A percentile compares a stretch with the other conserved stretches of the same genome.
These are phyloP conservation scores for Colletotrichum abscissum DNA, from an alignment of 2,329 filamentous ascomycete genomes.

Conservation along the genomic window DNA sequence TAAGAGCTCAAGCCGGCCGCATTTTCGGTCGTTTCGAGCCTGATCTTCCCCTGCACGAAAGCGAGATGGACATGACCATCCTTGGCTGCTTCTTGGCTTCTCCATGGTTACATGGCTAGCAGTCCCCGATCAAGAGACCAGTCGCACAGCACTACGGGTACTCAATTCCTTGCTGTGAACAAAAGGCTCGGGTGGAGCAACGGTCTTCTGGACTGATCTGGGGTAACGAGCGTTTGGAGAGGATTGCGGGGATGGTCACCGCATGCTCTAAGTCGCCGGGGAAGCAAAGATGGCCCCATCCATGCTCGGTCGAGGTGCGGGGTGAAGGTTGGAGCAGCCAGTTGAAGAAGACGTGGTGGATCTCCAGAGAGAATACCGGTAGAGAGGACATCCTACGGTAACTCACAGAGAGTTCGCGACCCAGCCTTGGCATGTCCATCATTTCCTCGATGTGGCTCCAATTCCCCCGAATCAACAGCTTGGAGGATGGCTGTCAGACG, in stretches of 20 bases:
- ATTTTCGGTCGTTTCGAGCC: slow-evolving; percentile 31
- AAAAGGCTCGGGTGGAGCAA: not conserved
- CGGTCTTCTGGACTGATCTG: not conserved
- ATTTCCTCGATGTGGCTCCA: not conserved
- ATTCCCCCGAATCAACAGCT: not conserved
- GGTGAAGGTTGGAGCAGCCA: slow-evolving; percentile 28
- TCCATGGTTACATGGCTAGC: not conserved
- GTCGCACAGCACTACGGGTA: no score
- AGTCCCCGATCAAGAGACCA: not conserved
- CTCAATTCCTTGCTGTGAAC: not conserved
- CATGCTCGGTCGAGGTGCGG: slow-evolving; percentile 17
- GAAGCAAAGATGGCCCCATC: slow-evolving; percentile 5
- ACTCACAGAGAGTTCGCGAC: not conserved
- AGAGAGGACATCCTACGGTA: not conserved
- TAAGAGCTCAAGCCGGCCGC: slow-evolving; percentile 14
- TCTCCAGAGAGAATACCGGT: not conserved
- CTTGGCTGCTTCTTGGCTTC: slow-evolving; percentile 12
- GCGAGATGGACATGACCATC: not conserved
- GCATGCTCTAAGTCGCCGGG: slow-evolving; percentile 8
- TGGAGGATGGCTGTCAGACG: not conserved
- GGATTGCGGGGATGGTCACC: slow-evolving; percentile 24
- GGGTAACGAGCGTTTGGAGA: slow-evolving; percentile 28
- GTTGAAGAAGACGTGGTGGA: slow-evolving; percentile 21
- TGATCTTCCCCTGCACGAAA: slow-evolving; percentile 5
- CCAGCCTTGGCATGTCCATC: slow-evolving; percentile 11